Evolutionary conservation across 495 filamentous ascomycete genomes (phyloP).

Genomic region (Trichoderma gamsii): DNA sequence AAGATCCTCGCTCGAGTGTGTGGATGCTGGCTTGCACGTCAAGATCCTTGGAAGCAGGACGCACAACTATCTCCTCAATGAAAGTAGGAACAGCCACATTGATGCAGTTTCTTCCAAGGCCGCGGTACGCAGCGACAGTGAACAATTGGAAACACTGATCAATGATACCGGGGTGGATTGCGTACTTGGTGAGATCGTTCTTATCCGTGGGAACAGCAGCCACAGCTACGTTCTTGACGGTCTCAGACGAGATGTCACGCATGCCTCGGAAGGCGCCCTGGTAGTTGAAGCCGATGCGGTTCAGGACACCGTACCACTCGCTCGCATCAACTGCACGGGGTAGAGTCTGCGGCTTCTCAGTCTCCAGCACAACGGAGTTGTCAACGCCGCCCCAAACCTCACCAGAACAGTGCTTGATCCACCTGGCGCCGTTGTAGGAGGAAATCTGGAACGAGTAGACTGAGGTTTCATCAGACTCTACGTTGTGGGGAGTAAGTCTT

Average conservation of each 20-base stretch:
- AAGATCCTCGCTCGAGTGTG: conserved; percentile 20
- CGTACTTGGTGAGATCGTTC: conserved; percentile 25
- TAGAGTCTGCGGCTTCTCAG: background rate
- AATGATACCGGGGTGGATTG: conserved; percentile 39
- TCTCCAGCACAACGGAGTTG: conserved; percentile 20
- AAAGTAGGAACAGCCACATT: conserved; percentile 29
- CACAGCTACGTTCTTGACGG: conserved; percentile 21
- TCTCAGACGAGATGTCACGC: conserved; percentile 27
- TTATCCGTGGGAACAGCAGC: conserved; percentile 17
- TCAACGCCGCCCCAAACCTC: conserved; percentile 22
- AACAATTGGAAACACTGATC: conserved; percentile 38
- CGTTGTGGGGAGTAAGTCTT: background rate
- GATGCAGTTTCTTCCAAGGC: conserved; percentile 25
- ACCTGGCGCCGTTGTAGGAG: conserved; percentile 31
- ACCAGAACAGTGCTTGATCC: conserved; percentile 40
- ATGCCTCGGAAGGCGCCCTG: conserved; percentile 29
- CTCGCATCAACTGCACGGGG: conserved; percentile 19
- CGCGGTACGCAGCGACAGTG: conserved; percentile 29
- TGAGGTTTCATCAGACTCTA: background rate
- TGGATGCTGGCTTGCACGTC: conserved; percentile 19
- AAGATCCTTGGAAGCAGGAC: conserved; percentile 20
- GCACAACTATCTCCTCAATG: conserved; percentile 35
- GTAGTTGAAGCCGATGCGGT: conserved; percentile 22
- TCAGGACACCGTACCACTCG: conserved; percentile 23
- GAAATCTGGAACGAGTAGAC: conserved; percentile 24